Percentiles rank a stretch among this genome's conserved stretches.
These are phyloP conservation scores for Phytophthora quininea DNA, from an alignment of 352 stramenopile species.

Conservation along the genomic window DNA sequence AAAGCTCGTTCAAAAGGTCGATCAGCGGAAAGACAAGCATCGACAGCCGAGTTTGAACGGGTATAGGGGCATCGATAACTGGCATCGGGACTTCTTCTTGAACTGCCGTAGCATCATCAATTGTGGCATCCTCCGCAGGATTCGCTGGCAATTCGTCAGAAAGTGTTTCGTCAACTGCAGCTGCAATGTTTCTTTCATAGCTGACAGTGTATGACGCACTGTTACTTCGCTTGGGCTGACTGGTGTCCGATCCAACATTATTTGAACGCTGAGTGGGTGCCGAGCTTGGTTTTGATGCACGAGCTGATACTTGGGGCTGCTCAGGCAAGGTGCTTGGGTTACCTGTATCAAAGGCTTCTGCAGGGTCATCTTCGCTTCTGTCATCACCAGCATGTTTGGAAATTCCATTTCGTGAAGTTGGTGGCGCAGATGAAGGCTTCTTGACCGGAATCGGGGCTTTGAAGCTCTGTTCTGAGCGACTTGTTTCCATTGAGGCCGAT, in stretches of 20 bases:
- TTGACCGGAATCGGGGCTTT: background rate
- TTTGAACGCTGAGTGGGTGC: slow-evolving; percentile 21
- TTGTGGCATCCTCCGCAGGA: background rate
- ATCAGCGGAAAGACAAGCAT: slow-evolving; percentile 65
- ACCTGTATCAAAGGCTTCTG: background rate
- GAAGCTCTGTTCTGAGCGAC: background rate
- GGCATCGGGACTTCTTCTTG: slow-evolving; percentile 18
- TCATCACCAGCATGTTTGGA: background rate
- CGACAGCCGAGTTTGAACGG: slow-evolving; percentile 31
- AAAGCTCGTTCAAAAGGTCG: slow-evolving; percentile 72
- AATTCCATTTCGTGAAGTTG: slow-evolving; percentile 6
- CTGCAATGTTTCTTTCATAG: background rate
- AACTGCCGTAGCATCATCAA: background rate
- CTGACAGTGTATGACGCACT: background rate
- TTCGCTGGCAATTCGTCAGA: background rate
- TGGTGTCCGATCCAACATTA: background rate
- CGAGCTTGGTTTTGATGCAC: slow-evolving; percentile 21
- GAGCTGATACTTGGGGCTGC: slow-evolving; percentile 1
- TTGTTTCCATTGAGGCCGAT: background rate
- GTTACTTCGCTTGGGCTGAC: background rate
- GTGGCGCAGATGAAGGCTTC: slow-evolving; percentile 21
- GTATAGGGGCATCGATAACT: slow-evolving; percentile 14
- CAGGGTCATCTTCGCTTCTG: background rate
- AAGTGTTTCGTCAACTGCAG: background rate
- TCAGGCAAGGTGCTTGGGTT: background rate